Evolutionary conservation across 306 rosid species (phyloP).

Genomic region (Vigna nakashimae): DNA sequence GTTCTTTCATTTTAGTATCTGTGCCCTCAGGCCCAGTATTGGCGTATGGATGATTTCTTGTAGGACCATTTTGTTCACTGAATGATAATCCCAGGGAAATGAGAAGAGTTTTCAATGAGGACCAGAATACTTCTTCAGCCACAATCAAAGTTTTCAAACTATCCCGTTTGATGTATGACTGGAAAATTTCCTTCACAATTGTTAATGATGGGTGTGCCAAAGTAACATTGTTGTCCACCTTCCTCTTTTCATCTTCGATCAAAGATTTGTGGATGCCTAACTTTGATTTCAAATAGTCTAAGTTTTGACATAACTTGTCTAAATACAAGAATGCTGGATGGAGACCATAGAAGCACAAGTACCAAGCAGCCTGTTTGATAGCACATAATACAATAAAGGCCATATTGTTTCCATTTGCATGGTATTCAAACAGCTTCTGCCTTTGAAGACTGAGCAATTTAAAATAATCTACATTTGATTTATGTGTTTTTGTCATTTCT

Average conservation of each 20-base stretch:
- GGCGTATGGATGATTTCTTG: conserved; percentile 35
- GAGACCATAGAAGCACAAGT: conserved; percentile 67
- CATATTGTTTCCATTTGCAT: conserved; percentile 53
- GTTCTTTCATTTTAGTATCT: conserved; percentile 43
- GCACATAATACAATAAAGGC: conserved; percentile 59
- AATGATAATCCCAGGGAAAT: conserved; percentile 58
- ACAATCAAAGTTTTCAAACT: conserved; percentile 61
- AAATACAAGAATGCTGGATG: conserved; percentile 60
- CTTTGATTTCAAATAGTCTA: conserved; percentile 56
- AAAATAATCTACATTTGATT: conserved; percentile 49
- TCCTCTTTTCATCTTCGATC: conserved; percentile 57
- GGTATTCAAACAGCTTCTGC: conserved; percentile 52
- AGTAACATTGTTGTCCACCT: conserved; percentile 47
- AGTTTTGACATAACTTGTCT: conserved; percentile 60
- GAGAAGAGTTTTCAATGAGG: conserved; percentile 59
- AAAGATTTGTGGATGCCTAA: conserved; percentile 55
- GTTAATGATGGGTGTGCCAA: conserved; percentile 60
- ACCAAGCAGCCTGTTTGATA: conserved; percentile 69
- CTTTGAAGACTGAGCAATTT: conserved; percentile 55
- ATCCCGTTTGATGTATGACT: conserved; percentile 41
- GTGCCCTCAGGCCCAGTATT: conserved; percentile 28
- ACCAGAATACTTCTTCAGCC: conserved; percentile 63
- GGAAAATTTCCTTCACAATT: conserved; percentile 53
- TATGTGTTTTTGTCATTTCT: conserved; percentile 50
- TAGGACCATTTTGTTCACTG: conserved; percentile 46